Evolutionary conservation across 225 moss, liverwort and hornwort species (phyloP), one percentile per base, ranked within the genome.

Genomic region (Sphagnum contortum): DNA sequence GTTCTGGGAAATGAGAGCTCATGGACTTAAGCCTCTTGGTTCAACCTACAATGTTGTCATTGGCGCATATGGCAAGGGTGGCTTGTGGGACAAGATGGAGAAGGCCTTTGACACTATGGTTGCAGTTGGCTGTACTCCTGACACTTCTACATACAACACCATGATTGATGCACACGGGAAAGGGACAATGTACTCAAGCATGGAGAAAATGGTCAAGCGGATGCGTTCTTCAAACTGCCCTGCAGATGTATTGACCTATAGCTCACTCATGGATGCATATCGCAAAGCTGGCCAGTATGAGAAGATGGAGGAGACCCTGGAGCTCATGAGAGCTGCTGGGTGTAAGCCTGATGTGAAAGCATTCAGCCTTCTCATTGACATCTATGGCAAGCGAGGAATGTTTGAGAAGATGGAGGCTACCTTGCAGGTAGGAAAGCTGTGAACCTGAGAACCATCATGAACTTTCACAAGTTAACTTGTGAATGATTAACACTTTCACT

Each of bases 81-180:
- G 79, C 49, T 77, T 82, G 49, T 88, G 85, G 75, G 73, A 67
- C 14, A 70, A 80, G 53, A 88, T 88, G 88, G 80, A 82, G 66
- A 73, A 63, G 74, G 85, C 85, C 48, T 82, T 88, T 62, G 72
- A 76, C 68, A 73, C 68, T 55, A 88, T 88, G 88, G 66, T 78
- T 68, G 70, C 72, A 61, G 77, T 75, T 57, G 79, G 74, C 53
- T 88, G 80, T 80, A 71, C 56, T 66, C 88, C 85, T 45, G 88
- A 88, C 69, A 82, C 82, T 5, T 82, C 69, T 66, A 85, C 88
- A 47, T 88, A 76, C 45, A 88, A 88, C 46, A 85, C 85, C 9
- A 85, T 88, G 88, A 85, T 88, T 58, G 85, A 88, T 76, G 81
- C 80, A 54, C 85, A 88, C 69, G 88, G 88, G 57, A 88, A 85